These are phyloP conservation scores for Trametes maxima DNA, from an alignment of 768 basidiomycete species.

Conservation along the genomic window DNA sequence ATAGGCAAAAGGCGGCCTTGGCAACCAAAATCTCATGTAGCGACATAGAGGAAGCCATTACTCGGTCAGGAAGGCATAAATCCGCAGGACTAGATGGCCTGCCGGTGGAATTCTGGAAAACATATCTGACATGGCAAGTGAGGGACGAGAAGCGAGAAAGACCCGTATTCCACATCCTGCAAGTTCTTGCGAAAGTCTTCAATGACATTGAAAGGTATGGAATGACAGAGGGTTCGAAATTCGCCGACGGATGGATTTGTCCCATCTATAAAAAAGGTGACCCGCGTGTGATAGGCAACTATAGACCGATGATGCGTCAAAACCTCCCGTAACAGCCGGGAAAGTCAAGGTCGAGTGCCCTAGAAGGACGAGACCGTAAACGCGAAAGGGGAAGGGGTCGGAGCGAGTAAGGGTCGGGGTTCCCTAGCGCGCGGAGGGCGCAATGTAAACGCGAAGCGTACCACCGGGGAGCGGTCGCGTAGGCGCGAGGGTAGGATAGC, in stretches of 20 bases:
- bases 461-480: too few species aligned
- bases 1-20: not conserved
- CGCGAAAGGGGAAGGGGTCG: too few species aligned
- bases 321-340: too few species aligned
- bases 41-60: not conserved
- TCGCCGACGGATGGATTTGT: slow-evolving; percentile 37
- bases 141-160: not conserved
- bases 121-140: slow-evolving; percentile 15
- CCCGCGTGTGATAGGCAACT: slow-evolving; percentile 13
- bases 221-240: slow-evolving; percentile 12
- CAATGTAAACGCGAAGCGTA: too few species aligned
- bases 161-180: not conserved
- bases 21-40: not conserved
- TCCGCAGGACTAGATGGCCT: slow-evolving; percentile 16
- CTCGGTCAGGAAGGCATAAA: not conserved
- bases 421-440: too few species aligned
- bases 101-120: slow-evolving; percentile 15
- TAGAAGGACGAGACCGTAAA: too few species aligned
- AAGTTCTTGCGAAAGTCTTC: not conserved
- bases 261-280: slow-evolving; percentile 40
- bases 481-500: too few species aligned
- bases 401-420: too few species aligned
- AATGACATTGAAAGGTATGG: slow-evolving; percentile 11
- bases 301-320: too few species aligned
- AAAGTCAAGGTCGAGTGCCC: too few species aligned